phyloP scores from a whole-genome alignment of 306 rosid genomes.

The Trifolium dubium region DNA sequence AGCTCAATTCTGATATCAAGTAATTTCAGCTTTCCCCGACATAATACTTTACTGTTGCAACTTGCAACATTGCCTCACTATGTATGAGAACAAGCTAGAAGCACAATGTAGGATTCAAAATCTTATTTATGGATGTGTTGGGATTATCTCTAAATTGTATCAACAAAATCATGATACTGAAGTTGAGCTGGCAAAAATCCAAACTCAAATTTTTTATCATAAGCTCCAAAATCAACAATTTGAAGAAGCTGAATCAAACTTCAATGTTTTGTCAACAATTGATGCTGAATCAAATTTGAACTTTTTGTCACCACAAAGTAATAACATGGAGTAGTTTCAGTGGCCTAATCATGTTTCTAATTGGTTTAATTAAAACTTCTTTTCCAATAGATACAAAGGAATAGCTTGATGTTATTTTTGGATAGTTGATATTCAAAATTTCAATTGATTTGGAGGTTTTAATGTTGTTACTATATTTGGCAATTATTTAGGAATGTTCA shows the following conservation, averaged over 20 bases:
- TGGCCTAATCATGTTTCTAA: conserved; percentile 30
- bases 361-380: conserved; percentile 33
- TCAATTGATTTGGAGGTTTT: conserved; percentile 12
- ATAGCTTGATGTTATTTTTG: conserved; percentile 8
- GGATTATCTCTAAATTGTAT: conserved; percentile 58
- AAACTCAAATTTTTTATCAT: conserved; percentile 54
- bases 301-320: conserved; percentile 42
- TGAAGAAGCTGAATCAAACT: conserved; percentile 34
- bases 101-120: conserved; percentile 66
- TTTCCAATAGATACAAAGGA: not conserved
- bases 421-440: not conserved
- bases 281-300: conserved; percentile 17
- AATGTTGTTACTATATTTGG: not conserved
- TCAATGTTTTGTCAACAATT: not conserved
- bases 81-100: conserved; percentile 62
- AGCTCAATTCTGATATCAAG: too few species aligned
- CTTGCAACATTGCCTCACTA: conserved; percentile 54
- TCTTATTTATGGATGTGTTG: conserved; percentile 74
- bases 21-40: too few species aligned
- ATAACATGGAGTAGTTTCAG: conserved; percentile 27
- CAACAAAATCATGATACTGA: conserved; percentile 55
- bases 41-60: too few species aligned
- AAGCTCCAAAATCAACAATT: conserved; percentile 32
- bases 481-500: not conserved
- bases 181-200: conserved; percentile 52